Evolutionary conservation across 129 eudicot genomes (phyloP).

Genomic region (Calendula officinalis): DNA sequence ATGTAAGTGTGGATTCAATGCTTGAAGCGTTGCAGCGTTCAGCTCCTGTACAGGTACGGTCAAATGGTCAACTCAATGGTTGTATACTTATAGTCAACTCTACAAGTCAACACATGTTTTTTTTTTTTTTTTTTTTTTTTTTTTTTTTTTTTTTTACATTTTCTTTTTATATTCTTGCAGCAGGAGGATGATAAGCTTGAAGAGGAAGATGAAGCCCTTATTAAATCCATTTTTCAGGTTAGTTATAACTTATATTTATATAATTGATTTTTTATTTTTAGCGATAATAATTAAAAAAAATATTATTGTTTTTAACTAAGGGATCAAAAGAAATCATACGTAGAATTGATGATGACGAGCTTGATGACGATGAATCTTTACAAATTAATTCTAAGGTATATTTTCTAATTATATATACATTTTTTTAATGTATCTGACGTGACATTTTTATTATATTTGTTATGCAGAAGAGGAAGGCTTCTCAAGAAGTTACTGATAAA

Average conservation of each 20-base stretch:
- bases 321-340: conserved; percentile 42
- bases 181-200: conserved; percentile 46
- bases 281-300: background rate
- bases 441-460: background rate
- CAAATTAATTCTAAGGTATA: conserved; percentile 12
- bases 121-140: background rate
- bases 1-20: conserved; percentile 69
- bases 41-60: conserved; percentile 1
- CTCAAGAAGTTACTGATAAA: conserved; percentile 28
- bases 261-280: background rate
- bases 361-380: conserved; percentile 29
- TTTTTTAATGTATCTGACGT: background rate
- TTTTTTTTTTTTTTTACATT: background rate
- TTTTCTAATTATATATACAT: background rate
- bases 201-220: conserved; percentile 69
- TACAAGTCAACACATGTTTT: background rate
- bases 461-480: conserved; percentile 50
- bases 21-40: conserved; percentile 43
- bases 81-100: background rate
- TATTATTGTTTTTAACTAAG: conserved; percentile 19
- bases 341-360: conserved; percentile 56
- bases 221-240: conserved; percentile 53
- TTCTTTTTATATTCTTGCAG: background rate
- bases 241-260: background rate
- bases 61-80: background rate